Evolutionary conservation across 2,329 filamentous ascomycete genomes (phyloP).

Genomic region (Bimuria novae-zelandiae): DNA sequence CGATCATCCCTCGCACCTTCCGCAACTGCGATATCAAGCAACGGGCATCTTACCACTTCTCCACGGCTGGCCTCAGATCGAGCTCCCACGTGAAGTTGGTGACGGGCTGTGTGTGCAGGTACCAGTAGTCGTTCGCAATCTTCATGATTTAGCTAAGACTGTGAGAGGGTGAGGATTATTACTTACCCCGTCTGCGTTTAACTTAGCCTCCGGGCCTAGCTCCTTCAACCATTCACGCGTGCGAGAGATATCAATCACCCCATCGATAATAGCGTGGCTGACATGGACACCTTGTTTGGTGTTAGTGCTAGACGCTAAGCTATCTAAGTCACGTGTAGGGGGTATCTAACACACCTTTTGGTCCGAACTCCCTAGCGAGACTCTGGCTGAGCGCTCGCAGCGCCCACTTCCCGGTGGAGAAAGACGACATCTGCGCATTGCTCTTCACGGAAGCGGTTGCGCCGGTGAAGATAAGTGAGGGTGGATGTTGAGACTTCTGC

Average conservation of each 20-base stretch:
- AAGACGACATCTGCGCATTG: constrained; percentile 69
- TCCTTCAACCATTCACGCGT: constrained; percentile 65
- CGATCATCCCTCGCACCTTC: neutral
- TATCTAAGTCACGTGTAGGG: too few relatives aligned
- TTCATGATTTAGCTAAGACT: constrained; percentile 39
- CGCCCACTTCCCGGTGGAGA: constrained; percentile 82
- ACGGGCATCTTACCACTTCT: constrained; percentile 70
- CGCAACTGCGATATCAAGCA: neutral
- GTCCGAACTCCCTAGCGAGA: constrained; percentile 81
- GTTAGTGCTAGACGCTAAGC: too few relatives aligned
- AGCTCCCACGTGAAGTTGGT: constrained; percentile 82
- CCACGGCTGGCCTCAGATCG: constrained; percentile 77
- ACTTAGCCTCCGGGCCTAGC: constrained; percentile 66
- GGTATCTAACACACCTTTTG: too few relatives aligned
- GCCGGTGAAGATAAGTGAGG: constrained; percentile 82
- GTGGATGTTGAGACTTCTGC: constrained; percentile 62
- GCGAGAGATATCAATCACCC: constrained; percentile 78
- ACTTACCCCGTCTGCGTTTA: constrained; percentile 74
- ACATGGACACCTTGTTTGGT: constrained; percentile 86
- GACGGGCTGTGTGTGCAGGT: constrained; percentile 77
- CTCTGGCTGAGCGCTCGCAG: constrained; percentile 74
- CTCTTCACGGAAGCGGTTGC: constrained; percentile 81
- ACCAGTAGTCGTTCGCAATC: constrained; percentile 89
- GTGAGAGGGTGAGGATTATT: neutral
- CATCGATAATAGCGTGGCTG: constrained; percentile 80